phyloP scores from a whole-genome alignment of 2,329 filamentous ascomycete genomes.

The Microsporum audouinii region DNA sequence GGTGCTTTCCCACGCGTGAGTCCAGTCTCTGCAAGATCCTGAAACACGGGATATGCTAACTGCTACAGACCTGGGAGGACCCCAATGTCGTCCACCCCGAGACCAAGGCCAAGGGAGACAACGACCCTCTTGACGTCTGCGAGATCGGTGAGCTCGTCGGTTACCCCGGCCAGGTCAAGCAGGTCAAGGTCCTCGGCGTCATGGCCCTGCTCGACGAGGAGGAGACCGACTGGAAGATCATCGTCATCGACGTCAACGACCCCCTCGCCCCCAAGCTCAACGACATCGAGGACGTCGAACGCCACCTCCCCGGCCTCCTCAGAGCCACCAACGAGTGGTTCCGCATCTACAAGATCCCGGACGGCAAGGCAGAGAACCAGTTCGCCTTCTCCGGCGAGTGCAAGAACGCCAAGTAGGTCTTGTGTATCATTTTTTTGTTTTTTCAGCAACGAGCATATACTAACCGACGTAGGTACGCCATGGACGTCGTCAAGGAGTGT shows the following conservation, averaged over 20 bases:
- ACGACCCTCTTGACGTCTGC: constrained; percentile 98
- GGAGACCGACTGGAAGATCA: constrained; percentile 99
- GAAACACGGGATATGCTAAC: background rate
- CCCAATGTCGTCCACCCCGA: constrained; percentile 91
- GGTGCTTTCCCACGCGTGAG: constrained; percentile 94
- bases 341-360: constrained; percentile 99
- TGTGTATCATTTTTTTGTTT: background rate
- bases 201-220: constrained; percentile 99
- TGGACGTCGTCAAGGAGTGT: constrained; percentile 91
- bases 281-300: constrained; percentile 97
- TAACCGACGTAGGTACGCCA: constrained; percentile 57
- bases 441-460: background rate
- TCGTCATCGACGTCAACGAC: constrained; percentile 97
- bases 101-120: constrained; percentile 99
- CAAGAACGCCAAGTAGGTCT: constrained; percentile 89
- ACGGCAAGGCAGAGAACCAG: constrained; percentile 99
- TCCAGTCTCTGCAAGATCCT: constrained; percentile 13
- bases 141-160: constrained; percentile 98
- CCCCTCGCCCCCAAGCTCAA: constrained; percentile 92
- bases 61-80: constrained; percentile 87
- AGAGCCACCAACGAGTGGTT: constrained; percentile 99
- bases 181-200: constrained; percentile 98
- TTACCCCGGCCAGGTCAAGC: constrained; percentile 94
- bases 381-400: constrained; percentile 99
- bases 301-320: constrained; percentile 90